phyloP scores from a whole-genome alignment of 768 basidiomycete species.

The Cubamyces sp. region DNA sequence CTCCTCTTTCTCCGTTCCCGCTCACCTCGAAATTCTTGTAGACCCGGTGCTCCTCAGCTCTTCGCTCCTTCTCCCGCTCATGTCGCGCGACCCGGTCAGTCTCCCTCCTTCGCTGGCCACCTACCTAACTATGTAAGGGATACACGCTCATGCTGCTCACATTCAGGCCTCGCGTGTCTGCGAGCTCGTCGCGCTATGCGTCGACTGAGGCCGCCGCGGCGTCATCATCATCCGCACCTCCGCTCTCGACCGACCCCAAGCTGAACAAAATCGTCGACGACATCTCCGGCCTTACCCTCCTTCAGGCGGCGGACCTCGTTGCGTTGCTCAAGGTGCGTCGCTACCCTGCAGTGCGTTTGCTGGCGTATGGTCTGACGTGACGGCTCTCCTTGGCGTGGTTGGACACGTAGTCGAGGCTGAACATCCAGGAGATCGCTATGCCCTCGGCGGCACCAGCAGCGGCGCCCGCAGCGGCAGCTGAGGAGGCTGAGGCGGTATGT shows the following conservation, averaged over 20 bases:
- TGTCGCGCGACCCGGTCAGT: constrained; percentile 31
- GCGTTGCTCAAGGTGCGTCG: constrained; percentile 79
- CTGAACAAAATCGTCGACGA: constrained; percentile 88
- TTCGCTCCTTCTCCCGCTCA: constrained; percentile 32
- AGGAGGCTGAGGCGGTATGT: constrained; percentile 66
- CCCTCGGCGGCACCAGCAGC: constrained; percentile 72
- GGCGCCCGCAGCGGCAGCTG: constrained; percentile 54
- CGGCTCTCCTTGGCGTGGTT: too few relatives aligned
- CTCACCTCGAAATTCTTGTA: constrained; percentile 8
- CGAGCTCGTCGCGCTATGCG: constrained; percentile 52
- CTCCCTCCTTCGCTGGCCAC: constrained; percentile 1
- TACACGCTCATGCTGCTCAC: not conserved
- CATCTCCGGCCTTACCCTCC: constrained; percentile 83
- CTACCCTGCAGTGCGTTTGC: not conserved
- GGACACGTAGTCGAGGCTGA: constrained; percentile 71
- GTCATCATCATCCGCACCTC: constrained; percentile 43
- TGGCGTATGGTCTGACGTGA: not conserved
- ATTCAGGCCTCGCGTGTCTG: constrained; percentile 27
- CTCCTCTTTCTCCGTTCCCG: not conserved
- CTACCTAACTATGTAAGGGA: not conserved
- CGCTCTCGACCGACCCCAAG: constrained; percentile 62
- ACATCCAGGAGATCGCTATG: constrained; percentile 97
- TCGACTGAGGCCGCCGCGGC: constrained; percentile 56
- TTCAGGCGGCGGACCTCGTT: constrained; percentile 96
- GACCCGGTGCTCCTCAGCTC: constrained; percentile 34